phyloP scores from a whole-genome alignment of 345 rosid genomes.

The Eucalyptus marginata region DNA sequence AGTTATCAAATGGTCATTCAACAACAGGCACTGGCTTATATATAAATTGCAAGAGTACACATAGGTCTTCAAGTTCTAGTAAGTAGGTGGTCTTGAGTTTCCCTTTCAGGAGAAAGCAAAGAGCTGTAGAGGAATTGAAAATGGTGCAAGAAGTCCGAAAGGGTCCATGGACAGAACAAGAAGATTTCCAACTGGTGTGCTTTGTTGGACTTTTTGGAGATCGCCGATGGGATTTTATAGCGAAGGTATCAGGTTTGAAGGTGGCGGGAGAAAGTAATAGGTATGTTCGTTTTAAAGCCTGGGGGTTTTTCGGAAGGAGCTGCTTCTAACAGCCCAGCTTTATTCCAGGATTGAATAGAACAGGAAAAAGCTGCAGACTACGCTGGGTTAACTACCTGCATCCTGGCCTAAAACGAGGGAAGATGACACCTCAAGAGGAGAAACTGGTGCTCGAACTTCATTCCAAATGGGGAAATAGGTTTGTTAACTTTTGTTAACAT shows the following conservation, averaged over 20 bases:
- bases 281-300: constrained; percentile 42
- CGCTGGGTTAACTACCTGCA: constrained; percentile 98
- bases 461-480: constrained; percentile 97
- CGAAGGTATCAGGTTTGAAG: constrained; percentile 99
- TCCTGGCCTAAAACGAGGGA: constrained; percentile 95
- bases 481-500: background rate
- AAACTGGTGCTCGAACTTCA: constrained; percentile 88
- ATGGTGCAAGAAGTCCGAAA: constrained; percentile 60
- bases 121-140: background rate
- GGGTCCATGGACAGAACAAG: constrained; percentile 98
- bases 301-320: constrained; percentile 36
- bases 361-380: constrained; percentile 99
- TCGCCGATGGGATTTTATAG: constrained; percentile 98
- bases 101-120: background rate
- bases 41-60: constrained; percentile 18
- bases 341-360: constrained; percentile 95
- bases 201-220: constrained; percentile 90
- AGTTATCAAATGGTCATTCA: constrained; percentile 9
- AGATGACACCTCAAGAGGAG: constrained; percentile 94
- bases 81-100: background rate
- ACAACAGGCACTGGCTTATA: constrained; percentile 17
- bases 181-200: constrained; percentile 72
- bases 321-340: constrained; percentile 32
- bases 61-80: constrained; percentile 15
- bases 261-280: constrained; percentile 98